Evolutionary conservation across 768 basidiomycete species (phyloP).

Genomic region (Pleurotus cornucopiae): DNA sequence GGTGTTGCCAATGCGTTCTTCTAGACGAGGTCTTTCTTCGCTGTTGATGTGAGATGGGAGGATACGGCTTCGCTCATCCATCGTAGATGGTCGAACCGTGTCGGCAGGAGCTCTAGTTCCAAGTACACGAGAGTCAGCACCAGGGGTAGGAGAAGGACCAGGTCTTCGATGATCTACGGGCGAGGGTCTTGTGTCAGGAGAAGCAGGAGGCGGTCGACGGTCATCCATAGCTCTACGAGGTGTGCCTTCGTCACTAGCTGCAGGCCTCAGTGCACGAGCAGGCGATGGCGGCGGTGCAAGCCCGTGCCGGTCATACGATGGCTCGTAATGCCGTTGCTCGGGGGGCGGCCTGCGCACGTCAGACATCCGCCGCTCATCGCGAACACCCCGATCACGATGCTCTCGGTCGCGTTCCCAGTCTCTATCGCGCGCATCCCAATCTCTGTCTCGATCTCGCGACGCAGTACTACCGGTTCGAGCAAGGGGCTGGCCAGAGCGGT

Average conservation of each 20-base stretch:
- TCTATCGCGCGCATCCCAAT: conserved; percentile 21
- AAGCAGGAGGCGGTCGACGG: not conserved
- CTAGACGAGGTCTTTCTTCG: not conserved
- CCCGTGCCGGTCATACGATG: conserved; percentile 28
- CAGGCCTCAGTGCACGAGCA: not conserved
- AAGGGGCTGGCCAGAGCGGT: conserved; percentile 12
- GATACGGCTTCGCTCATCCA: not conserved
- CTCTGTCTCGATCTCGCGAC: conserved; percentile 29
- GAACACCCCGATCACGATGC: conserved; percentile 30
- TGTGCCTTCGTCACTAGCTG: not conserved
- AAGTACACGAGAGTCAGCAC: not conserved
- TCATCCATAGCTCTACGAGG: not conserved
- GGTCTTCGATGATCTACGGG: not conserved
- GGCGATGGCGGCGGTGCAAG: conserved; percentile 15
- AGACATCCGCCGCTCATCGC: conserved; percentile 18
- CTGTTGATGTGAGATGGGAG: not conserved
- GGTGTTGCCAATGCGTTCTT: not conserved
- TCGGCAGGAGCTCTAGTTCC: not conserved
- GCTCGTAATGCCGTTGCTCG: conserved; percentile 46
- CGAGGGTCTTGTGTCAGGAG: not conserved
- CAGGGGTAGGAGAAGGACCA: not conserved
- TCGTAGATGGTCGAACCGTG: not conserved
- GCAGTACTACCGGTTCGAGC: conserved; percentile 10
- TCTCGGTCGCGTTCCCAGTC: conserved; percentile 27
- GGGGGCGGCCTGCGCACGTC: conserved; percentile 37